Base-by-base conservation (phyloP, 495 filamentous ascomycete genomes). In the Neurospora pannonica region DNA sequence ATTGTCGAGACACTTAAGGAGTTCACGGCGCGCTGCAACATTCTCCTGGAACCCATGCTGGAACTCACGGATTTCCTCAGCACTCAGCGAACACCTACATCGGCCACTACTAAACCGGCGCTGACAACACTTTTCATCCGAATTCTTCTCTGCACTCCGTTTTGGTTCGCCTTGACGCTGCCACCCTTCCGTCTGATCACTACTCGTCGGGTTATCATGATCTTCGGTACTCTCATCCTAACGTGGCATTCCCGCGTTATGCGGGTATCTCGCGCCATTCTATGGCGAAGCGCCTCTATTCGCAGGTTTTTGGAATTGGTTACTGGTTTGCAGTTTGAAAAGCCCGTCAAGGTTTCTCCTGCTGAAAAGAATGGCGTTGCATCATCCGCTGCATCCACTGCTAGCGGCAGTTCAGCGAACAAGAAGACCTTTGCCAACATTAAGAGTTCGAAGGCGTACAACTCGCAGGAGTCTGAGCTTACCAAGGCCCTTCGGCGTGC, bases 171-270 rank as follows among this genome's bases (percentile, higher is more conserved):
- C 4, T 82, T 98, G 36, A 94, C 94, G 1, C 86, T 97, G 1
- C 94, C 92, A 10, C 95, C 94, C 6, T 80, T 95, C 34, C 88
- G 90, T 75, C 89, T 99, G 77, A 91, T 99, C 76, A 98, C 96
- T 15, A 92, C 93, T 10, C 92, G 92, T 74, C 90, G 97, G 21
- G 88, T 98, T 6, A 84, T 95, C 67, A 88, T 98, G 40, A 86
- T 89, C 1, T 80, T 92, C 19, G 96, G 96, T 28, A 98, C 96
- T 10, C 75, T 97, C 3, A 83, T 93, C 40, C 85, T 98, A 4
- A 94, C 93, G 6, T 98, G 95, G 90, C 95, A 99, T 80, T 94
- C 94, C 10, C 89, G 92, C 7, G 93, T 95, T 15, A 93, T 93
- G 31, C 89, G 94, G 19, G 93, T 98, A 9, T 90, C 92, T 2